A percentile compares a stretch with the other conserved stretches of the same genome.
These are phyloP conservation scores for Aspergillus hancockii DNA, from an alignment of 495 filamentous ascomycete species.

Conservation along the genomic window DNA sequence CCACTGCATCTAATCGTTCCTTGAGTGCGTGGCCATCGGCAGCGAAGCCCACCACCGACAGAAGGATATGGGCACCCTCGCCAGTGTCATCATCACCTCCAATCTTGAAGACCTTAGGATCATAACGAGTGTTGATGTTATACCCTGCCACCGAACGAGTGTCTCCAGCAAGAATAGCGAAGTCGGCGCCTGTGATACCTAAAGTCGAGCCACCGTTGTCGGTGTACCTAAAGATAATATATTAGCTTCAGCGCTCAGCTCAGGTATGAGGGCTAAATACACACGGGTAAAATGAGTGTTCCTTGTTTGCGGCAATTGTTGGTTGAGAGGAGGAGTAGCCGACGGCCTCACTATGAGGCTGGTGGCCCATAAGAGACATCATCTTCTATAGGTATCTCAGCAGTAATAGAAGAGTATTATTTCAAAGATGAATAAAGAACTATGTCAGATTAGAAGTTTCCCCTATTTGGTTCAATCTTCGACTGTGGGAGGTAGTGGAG, in stretches of 20 bases:
- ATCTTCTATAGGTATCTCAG: slow-evolving; percentile 25
- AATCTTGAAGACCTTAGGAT: slow-evolving; percentile 95
- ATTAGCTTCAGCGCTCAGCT: slow-evolving; percentile 10
- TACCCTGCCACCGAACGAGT: slow-evolving; percentile 93
- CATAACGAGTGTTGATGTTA: slow-evolving; percentile 95
- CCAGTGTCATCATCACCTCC: slow-evolving; percentile 84
- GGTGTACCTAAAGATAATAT: slow-evolving; percentile 68
- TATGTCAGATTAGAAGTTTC: background rate
- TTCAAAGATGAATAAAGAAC: background rate
- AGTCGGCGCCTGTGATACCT: slow-evolving; percentile 90
- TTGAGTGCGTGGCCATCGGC: slow-evolving; percentile 90
- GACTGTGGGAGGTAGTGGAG: background rate
- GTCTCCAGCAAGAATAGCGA: slow-evolving; percentile 94
- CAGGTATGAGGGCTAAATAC: slow-evolving; percentile 22
- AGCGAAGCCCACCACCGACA: slow-evolving; percentile 93
- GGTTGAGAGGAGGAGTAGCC: slow-evolving; percentile 64
- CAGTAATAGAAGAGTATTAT: background rate
- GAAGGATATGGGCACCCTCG: slow-evolving; percentile 76
- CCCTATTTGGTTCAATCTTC: background rate
- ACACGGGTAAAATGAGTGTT: slow-evolving; percentile 96
- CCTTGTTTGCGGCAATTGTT: slow-evolving; percentile 49
- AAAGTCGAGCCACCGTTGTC: slow-evolving; percentile 97
- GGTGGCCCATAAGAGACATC: slow-evolving; percentile 49
- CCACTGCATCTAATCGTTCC: slow-evolving; percentile 83
- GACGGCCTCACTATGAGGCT: slow-evolving; percentile 42